Evolutionary conservation across 345 rosid species (phyloP).

Genomic region (Iberis pinnata): DNA sequence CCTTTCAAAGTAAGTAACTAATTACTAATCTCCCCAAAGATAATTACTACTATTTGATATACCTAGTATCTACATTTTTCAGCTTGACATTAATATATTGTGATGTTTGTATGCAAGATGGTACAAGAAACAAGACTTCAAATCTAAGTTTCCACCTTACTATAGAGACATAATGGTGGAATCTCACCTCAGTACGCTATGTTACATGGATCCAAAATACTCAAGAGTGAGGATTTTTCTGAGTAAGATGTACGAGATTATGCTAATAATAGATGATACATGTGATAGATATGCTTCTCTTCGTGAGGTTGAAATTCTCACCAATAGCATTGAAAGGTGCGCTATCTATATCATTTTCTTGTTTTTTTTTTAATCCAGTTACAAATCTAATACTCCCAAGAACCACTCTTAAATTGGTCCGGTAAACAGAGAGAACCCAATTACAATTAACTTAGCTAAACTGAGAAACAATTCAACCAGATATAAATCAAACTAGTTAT

Average conservation of each 20-base stretch:
- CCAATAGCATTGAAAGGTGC: conserved; percentile 3
- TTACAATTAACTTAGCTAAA: no score
- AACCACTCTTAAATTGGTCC: no score
- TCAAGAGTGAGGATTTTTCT: background rate
- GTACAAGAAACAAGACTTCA: conserved; percentile 5
- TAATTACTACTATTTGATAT: background rate
- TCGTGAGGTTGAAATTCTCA: conserved; percentile 1
- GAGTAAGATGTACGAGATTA: background rate
- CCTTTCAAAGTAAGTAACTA: background rate
- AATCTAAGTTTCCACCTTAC: conserved; percentile 14
- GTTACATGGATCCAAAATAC: background rate
- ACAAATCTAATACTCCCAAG: no score
- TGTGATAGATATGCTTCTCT: no score
- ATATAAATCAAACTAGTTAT: no score
- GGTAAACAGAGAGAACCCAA: no score
- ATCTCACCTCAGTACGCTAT: background rate
- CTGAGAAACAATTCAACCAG: no score
- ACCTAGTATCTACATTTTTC: background rate
- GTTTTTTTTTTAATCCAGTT: no score
- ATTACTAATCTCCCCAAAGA: background rate
- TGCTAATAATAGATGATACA: background rate
- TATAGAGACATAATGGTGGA: conserved; percentile 6
- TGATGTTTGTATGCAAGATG: conserved; percentile 6
- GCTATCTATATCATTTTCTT: no score
- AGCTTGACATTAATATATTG: background rate